Evolutionary conservation across 2,329 filamentous ascomycete species (phyloP), one percentile per base, ranked within the genome.

Genomic region (Madurella fahalii): DNA sequence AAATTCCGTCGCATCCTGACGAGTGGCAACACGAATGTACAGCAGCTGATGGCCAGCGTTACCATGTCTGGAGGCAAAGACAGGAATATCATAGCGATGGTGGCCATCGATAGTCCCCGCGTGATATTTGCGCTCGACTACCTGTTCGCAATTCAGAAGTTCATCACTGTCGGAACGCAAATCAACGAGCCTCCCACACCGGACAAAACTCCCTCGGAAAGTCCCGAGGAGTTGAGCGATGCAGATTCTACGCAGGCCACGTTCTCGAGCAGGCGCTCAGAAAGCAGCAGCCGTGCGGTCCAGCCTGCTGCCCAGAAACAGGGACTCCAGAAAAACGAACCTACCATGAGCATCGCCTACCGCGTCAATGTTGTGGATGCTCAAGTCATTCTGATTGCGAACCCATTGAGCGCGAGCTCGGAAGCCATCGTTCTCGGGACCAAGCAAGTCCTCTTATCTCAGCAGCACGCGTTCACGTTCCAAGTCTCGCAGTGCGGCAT

Each of bases 1-100:
- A 96, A 95, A 68, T 99, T 95, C 78, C 85, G 91, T 48, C 95
- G 93, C 69, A 96, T 99, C 73, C 97, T 99, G 94, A 92, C 92
- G 1, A 86, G 95, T 52, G 91, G 92, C 66, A 97, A 96, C 71
- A 93, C 91, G 63, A 87, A 92, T 53, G 91, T 94, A 44, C 92
- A 97, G 69, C 95, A 99, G 64, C 92, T 99, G 66, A 99, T 99
- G 94, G 94, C 94, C 16, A 96, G 89, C 68, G 76, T 99, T 4
- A 95, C 92, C 0, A 95, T 99, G 71, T 91, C 92, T 0, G 89
- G 91, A 15, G 91, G 91, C 3, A 77, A 84, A 34, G 87, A 96
- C 40, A 84, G 85, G 56, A 89, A 85, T 67, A 72, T 97, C 53
- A 95, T 97, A 65, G 90, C 90, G 1, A 88, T 99, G 71, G 82